Conservation (phyloP, 306 rosid genomes). For the Argentina anserina region DNA sequence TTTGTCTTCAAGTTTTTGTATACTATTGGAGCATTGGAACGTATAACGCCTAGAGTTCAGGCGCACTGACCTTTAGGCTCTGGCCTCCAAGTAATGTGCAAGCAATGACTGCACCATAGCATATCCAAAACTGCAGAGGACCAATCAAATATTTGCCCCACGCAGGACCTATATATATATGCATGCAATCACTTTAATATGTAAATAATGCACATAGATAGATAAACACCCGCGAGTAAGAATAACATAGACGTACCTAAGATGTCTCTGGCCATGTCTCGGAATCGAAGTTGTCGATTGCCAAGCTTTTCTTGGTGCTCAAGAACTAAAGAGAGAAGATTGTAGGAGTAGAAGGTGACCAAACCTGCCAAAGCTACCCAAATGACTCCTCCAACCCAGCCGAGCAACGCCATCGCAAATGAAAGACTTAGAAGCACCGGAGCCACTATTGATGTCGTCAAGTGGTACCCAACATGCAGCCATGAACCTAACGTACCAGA, state of each 20-base stretch:
- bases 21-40: too few relatives aligned
- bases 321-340: slow-evolving; percentile 60
- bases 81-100: slow-evolving; percentile 75
- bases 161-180: slow-evolving; percentile 48
- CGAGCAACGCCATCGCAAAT: slow-evolving; percentile 49
- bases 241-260: slow-evolving; percentile 37
- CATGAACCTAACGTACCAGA: slow-evolving; percentile 48
- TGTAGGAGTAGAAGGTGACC: slow-evolving; percentile 72
- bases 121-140: slow-evolving; percentile 62
- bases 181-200: neutral
- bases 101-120: slow-evolving; percentile 64
- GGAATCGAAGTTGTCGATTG: slow-evolving; percentile 62
- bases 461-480: slow-evolving; percentile 84
- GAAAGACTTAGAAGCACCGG: slow-evolving; percentile 70
- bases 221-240: neutral
- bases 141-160: slow-evolving; percentile 73
- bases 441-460: slow-evolving; percentile 73
- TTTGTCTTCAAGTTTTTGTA: too few relatives aligned
- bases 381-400: slow-evolving; percentile 78
- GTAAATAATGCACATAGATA: neutral
- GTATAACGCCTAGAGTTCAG: too few relatives aligned
- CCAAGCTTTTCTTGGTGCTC: slow-evolving; percentile 73
- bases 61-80: slow-evolving; percentile 47
- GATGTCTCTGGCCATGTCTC: slow-evolving; percentile 64
- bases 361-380: slow-evolving; percentile 45